Conservation (phyloP, 805 yeast genomes). For the Wickerhamiella shivajii region DNA sequence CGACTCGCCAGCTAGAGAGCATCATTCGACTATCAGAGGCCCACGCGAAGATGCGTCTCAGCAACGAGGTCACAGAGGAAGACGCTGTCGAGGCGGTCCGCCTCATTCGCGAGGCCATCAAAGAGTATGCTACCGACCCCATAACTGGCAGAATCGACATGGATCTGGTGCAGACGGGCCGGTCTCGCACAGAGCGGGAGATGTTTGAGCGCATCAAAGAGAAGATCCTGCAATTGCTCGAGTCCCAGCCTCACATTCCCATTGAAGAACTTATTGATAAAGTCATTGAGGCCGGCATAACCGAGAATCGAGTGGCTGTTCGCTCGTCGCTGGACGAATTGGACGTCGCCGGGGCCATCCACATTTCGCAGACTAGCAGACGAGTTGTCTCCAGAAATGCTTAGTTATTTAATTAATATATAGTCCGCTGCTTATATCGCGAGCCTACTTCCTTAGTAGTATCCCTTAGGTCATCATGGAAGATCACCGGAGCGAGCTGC, state of each 20-base stretch:
- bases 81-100: slow-evolving; percentile 94
- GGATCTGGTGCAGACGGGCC: slow-evolving; percentile 92
- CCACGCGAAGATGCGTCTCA: slow-evolving; percentile 89
- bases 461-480: too few relatives aligned
- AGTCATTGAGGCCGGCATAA: slow-evolving; percentile 11
- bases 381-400: slow-evolving; percentile 1
- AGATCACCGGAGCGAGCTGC: too few relatives aligned
- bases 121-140: slow-evolving; percentile 97
- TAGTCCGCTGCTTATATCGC: too few relatives aligned
- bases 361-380: neutral
- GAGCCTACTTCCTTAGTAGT: too few relatives aligned
- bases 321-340: slow-evolving; percentile 7
- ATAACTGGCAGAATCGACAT: slow-evolving; percentile 91
- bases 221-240: slow-evolving; percentile 12
- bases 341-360: slow-evolving; percentile 5
- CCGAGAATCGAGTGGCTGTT: slow-evolving; percentile 3
- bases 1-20: slow-evolving; percentile 91
- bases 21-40: slow-evolving; percentile 94
- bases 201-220: slow-evolving; percentile 10
- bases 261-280: slow-evolving; percentile 15
- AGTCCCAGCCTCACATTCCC: slow-evolving; percentile 10
- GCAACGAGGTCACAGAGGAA: slow-evolving; percentile 49
- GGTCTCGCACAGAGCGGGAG: slow-evolving; percentile 5
- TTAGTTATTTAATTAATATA: too few relatives aligned
- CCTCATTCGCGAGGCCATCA: slow-evolving; percentile 81